Evolutionary conservation across 768 basidiomycete species (phyloP), one percentile per base, ranked within the genome.

Genomic region (Clitopilus passeckerianus): DNA sequence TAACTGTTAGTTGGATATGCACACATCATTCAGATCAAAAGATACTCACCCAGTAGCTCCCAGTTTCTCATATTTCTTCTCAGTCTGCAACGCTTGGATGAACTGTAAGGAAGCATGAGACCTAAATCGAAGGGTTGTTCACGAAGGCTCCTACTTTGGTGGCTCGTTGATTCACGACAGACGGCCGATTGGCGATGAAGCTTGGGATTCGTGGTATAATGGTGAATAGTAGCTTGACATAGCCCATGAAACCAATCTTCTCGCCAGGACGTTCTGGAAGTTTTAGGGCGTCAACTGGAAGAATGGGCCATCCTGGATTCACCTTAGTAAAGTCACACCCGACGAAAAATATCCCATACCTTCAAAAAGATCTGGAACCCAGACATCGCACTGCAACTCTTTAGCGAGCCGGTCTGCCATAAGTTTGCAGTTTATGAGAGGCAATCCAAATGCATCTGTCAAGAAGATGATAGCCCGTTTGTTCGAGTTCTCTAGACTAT

Each of bases 351-450:
- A 30, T 30, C 27, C 7, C 27, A 7, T 56, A 82, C 85, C 86
- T 58, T 74, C 65, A 64, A 87, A 89, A 44, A 84, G 67, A 68
- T 88, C 86, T 12, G 86, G 86, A 35, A 85, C 74, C 80, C 83
- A 87, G 14, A 86, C 85, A 62, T 87, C 85, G 59, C 85, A 83
- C 14, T 73, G 67, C n/a, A 87, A 64, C 18, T 69, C 64, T 57
- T 76, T 71, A 7, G 84, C 75, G 24, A 85, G 66, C 22, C 73
- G 69, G 68, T 88, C 86, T 0, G 86, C 85, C 4, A 87, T 71
- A 57, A 89, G 74, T 65, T 83, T 86, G 59, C 68, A 75, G 63
- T 87, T 87, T 27, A 74, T 70, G 30, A 86, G 66, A 4, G 75
- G 72, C 9, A 86, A 69, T 2, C 86, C 86, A 60, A 85, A 89